Evolutionary conservation across 345 rosid species (phyloP).

Genomic region (Carallia pectinifolia): DNA sequence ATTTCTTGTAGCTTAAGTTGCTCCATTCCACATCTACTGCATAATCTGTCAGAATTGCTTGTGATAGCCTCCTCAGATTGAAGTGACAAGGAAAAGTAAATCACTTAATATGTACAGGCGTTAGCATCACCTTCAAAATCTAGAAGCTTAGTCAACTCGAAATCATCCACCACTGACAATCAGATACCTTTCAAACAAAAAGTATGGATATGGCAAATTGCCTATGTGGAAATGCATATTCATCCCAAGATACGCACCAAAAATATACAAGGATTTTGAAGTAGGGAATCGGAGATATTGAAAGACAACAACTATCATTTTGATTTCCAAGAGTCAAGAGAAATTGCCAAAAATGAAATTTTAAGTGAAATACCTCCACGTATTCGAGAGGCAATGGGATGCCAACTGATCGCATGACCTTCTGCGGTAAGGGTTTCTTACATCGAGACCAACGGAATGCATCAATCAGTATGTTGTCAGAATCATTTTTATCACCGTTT

Average conservation of each 20-base stretch:
- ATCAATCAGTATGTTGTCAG: conserved; percentile 61
- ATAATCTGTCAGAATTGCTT: too few relatives aligned
- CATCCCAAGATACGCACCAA: not conserved
- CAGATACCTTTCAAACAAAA: too few relatives aligned
- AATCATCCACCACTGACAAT: too few relatives aligned
- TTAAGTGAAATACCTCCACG: conserved; percentile 59
- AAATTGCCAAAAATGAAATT: conserved; percentile 2
- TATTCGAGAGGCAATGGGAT: conserved; percentile 84
- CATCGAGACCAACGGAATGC: conserved; percentile 94
- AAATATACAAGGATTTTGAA: not conserved
- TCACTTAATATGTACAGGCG: too few relatives aligned
- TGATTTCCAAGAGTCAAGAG: conserved; percentile 1
- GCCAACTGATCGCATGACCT: conserved; percentile 80
- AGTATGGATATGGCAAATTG: too few relatives aligned
- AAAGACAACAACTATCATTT: not conserved
- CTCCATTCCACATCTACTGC: not conserved
- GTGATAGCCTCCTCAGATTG: too few relatives aligned
- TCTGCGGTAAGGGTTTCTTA: conserved; percentile 88
- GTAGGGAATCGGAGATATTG: not conserved
- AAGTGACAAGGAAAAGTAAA: too few relatives aligned
- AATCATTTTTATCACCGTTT: conserved; percentile 72
- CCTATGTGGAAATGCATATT: not conserved
- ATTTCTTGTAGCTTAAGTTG: too few relatives aligned
- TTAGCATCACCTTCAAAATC: too few relatives aligned
- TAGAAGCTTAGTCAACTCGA: too few relatives aligned